Evolutionary conservation across 768 basidiomycete genomes (phyloP).

Genomic region (Lyophyllum semitale): DNA sequence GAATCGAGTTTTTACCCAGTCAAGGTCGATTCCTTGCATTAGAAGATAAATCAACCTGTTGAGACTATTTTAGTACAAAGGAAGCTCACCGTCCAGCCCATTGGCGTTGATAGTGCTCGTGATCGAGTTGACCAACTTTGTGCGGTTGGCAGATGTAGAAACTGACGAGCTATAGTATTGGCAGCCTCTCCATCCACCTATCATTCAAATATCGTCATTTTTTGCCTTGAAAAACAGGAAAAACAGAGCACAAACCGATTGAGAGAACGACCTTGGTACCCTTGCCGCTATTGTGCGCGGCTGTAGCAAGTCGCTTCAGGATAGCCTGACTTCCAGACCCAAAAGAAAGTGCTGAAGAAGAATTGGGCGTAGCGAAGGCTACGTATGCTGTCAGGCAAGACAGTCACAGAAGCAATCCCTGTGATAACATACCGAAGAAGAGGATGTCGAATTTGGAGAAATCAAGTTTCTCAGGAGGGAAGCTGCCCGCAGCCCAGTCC

Average conservation of each 20-base stretch:
- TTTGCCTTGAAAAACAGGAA: not conserved
- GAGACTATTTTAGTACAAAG: constrained; percentile 15
- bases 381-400: not conserved
- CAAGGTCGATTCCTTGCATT: constrained; percentile 48
- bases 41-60: constrained; percentile 31
- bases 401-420: not conserved
- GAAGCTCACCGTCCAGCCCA: constrained; percentile 63
- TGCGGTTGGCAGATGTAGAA: constrained; percentile 48
- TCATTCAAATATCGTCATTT: constrained; percentile 15
- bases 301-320: constrained; percentile 58
- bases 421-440: constrained; percentile 50
- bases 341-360: constrained; percentile 52
- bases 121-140: constrained; percentile 59
- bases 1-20: constrained; percentile 45
- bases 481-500: constrained; percentile 47
- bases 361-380: constrained; percentile 75
- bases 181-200: constrained; percentile 73
- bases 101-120: constrained; percentile 56
- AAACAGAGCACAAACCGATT: constrained; percentile 50
- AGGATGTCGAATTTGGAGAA: constrained; percentile 68
- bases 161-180: constrained; percentile 64
- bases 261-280: constrained; percentile 69
- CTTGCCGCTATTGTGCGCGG: constrained; percentile 54
- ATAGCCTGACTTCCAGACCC: constrained; percentile 51
- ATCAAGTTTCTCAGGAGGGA: constrained; percentile 61